A percentile compares a stretch with the other conserved stretches of the same genome.
These are phyloP conservation scores for Penstemon eatonii DNA, from an alignment of 257 asterid genomes.

Conservation along the genomic window DNA sequence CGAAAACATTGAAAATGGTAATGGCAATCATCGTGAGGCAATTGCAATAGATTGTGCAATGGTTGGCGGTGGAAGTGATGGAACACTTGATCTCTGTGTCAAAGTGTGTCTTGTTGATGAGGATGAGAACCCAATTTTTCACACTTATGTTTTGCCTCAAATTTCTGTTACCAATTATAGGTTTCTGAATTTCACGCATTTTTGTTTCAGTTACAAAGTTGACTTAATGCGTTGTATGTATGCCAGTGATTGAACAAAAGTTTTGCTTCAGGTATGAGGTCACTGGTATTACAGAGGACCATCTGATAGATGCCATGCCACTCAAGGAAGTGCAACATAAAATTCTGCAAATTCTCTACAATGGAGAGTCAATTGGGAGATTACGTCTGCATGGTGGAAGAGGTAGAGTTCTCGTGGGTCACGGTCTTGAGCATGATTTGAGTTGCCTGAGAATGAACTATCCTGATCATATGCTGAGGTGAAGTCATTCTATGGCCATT, in stretches of 20 bases:
- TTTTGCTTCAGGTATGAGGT: conserved; percentile 45
- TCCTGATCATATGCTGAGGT: conserved; percentile 60
- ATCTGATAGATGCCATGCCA: conserved; percentile 54
- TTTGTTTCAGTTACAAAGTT: neutral
- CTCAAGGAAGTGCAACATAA: conserved; percentile 49
- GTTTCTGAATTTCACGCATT: conserved; percentile 27
- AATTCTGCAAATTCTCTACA: conserved; percentile 46
- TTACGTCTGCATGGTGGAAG: conserved; percentile 43
- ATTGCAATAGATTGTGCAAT: conserved; percentile 56
- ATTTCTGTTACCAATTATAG: conserved; percentile 51
- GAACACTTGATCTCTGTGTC: conserved; percentile 53
- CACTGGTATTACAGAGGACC: conserved; percentile 54
- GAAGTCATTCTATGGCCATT: conserved; percentile 20
- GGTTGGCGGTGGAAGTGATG: conserved; percentile 67
- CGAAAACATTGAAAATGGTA: conserved; percentile 17
- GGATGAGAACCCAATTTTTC: conserved; percentile 46
- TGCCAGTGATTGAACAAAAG: neutral
- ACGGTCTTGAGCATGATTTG: conserved; percentile 43
- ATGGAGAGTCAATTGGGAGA: conserved; percentile 47
- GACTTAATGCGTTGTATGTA: neutral
- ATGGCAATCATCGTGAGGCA: conserved; percentile 35
- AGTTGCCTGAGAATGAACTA: conserved; percentile 44
- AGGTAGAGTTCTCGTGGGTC: conserved; percentile 57
- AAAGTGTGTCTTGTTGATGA: conserved; percentile 56
- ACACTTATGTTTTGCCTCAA: conserved; percentile 48